Evolutionary conservation across 768 basidiomycete genomes (phyloP).

Genomic region (Sarcomyxa edulis): DNA sequence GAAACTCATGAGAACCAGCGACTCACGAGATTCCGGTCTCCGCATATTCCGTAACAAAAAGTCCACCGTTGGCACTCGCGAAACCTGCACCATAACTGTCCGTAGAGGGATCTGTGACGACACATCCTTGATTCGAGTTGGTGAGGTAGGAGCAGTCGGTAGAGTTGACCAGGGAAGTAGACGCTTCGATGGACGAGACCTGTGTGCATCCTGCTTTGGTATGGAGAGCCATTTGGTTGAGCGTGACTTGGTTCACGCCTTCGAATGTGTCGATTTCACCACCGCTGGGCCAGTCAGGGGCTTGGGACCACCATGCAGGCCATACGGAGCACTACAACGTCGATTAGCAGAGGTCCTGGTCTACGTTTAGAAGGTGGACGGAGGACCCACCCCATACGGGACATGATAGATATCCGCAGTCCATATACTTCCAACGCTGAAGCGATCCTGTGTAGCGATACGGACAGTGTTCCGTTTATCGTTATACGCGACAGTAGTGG

Average conservation of each 20-base stretch:
- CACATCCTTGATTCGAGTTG: constrained; percentile 62
- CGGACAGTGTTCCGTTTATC: constrained; percentile 65
- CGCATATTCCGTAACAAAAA: constrained; percentile 75
- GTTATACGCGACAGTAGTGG: constrained; percentile 41
- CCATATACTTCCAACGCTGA: constrained; percentile 57
- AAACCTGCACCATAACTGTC: constrained; percentile 64
- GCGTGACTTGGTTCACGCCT: constrained; percentile 57
- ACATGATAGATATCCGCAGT: constrained; percentile 60
- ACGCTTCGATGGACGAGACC: constrained; percentile 37
- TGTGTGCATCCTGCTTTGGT: constrained; percentile 44
- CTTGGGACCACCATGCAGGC: constrained; percentile 63
- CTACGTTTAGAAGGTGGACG: neutral
- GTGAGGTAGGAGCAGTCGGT: constrained; percentile 53
- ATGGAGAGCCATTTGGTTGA: constrained; percentile 52
- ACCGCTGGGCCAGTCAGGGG: constrained; percentile 56
- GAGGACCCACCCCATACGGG: constrained; percentile 50
- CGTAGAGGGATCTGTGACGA: constrained; percentile 46
- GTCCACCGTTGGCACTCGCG: constrained; percentile 60
- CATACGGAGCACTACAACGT: constrained; percentile 58
- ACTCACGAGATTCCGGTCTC: constrained; percentile 58
- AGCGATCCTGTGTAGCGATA: constrained; percentile 53
- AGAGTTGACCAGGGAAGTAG: constrained; percentile 46
- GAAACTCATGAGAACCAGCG: neutral
- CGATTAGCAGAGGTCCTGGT: neutral
- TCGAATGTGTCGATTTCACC: constrained; percentile 82